Base-by-base conservation (phyloP, 1,284 basidiomycete genomes). In the Leccinum pachyderme region DNA sequence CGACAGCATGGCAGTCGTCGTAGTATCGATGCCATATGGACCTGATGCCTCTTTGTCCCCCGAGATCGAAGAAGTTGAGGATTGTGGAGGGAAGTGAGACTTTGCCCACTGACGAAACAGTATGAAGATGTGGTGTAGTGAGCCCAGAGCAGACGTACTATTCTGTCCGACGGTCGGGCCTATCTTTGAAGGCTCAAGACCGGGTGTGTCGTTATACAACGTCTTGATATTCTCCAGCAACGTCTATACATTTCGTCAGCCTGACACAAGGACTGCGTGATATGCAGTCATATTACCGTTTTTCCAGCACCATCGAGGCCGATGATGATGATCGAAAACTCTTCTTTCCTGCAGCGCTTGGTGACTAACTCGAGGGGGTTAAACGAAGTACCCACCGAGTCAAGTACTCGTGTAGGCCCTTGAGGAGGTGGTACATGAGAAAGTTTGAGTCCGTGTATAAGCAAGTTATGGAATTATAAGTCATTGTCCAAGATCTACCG, bases 101-200 rank as follows among this genome's bases (percentile, higher is more conserved):
- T 70, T 92, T 93, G 41, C 94, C 95, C 72, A 91, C 94, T 97
- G 64, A 13, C 5, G 25, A 55, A 47, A 27, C 41, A 35, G 28
- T 41, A 6, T 31, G 32, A 41, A 18, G 25, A 18, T 49, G 15
- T 45, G 28, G n/a, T 2, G 9, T 22, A 9, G 28, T 9, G 44
- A 32, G 27, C 15, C 11, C 18, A 15, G 22, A 8, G 12, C 13
- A 53, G 68, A 70, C 82, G 59, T 59, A 95, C 94, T 95, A 72
- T 97, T 97, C 73, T 97, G 94, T 0, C 94, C 94, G 2, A 98
- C 90, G 0, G 95, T 97, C 0, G 95, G 95, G 0, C 83, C 92
- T 64, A 98, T 96, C 74, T 93, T 95, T 63, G 93, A 89, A 0
- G 93, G 86, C 35, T 89, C 77, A 35, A 95, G 81, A 0, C 91